phyloP scores from a whole-genome alignment of 2,329 filamentous ascomycete species.

The Aspergillus fumigatiaffinis region DNA sequence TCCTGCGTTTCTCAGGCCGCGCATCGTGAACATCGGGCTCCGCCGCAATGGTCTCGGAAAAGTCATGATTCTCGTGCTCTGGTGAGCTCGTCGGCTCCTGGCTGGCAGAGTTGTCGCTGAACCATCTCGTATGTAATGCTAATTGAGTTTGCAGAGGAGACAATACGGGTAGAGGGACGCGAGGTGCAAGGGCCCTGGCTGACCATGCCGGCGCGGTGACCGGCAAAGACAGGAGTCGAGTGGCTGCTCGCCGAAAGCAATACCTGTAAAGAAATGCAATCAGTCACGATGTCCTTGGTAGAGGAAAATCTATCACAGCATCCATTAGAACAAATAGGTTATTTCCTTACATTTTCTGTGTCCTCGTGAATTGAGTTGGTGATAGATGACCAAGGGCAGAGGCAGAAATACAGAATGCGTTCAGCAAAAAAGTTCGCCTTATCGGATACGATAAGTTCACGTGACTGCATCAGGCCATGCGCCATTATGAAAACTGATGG shows the following conservation, averaged over 20 bases:
- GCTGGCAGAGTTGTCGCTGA: not conserved
- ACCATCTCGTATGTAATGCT: constrained; percentile 39
- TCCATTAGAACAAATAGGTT: not conserved
- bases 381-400: not conserved
- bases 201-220: constrained; percentile 41
- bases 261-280: constrained; percentile 42
- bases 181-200: constrained; percentile 38
- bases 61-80: not conserved
- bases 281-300: not conserved
- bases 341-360: not conserved
- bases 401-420: not conserved
- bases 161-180: constrained; percentile 21
- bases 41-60: not conserved
- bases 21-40: constrained; percentile 34
- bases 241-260: constrained; percentile 55
- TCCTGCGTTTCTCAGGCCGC: constrained; percentile 8
- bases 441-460: not conserved
- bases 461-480: not conserved
- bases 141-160: constrained; percentile 38
- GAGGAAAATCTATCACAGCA: not conserved
- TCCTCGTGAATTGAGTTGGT: not conserved
- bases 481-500: not conserved
- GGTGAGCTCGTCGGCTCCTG: not conserved
- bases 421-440: not conserved
- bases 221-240: constrained; percentile 50